Percentiles rank a stretch among this genome's conserved stretches.
These are phyloP conservation scores for Umbelopsis ramanniana DNA, from an alignment of 192 early-diverging fungal species.

Conservation along the genomic window DNA sequence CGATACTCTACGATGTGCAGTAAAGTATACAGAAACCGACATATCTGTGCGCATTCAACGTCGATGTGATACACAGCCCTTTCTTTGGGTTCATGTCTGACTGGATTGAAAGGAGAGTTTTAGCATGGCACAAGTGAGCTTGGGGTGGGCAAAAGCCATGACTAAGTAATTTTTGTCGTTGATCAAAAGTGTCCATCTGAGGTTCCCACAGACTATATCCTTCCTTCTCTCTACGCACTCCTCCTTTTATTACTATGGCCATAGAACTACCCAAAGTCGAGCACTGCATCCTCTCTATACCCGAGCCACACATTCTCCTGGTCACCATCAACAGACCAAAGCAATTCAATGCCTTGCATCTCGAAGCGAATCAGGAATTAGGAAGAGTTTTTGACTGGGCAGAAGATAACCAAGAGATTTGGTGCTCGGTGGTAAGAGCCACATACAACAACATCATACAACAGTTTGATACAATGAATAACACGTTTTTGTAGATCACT, in stretches of 20 bases:
- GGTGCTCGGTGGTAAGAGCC: slow-evolving; percentile 37
- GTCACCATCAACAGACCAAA: slow-evolving; percentile 45
- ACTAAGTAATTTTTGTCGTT: slow-evolving; percentile 6
- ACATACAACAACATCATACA: background rate
- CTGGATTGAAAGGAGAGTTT: background rate
- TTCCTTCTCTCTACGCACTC: background rate
- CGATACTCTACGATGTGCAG: too few relatives aligned
- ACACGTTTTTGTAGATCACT: slow-evolving; percentile 28
- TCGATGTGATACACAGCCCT: too few relatives aligned
- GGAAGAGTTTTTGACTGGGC: slow-evolving; percentile 39
- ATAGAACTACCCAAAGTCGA: slow-evolving; percentile 29
- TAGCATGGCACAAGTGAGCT: background rate
- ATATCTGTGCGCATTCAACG: too few relatives aligned
- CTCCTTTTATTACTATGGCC: background rate
- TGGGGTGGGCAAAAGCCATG: background rate
- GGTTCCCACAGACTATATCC: slow-evolving; percentile 3
- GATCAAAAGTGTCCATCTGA: slow-evolving; percentile 6
- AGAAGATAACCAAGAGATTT: slow-evolving; percentile 33
- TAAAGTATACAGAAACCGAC: too few relatives aligned
- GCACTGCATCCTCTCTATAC: slow-evolving; percentile 26
- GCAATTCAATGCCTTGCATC: slow-evolving; percentile 36
- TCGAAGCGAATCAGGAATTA: slow-evolving; percentile 35
- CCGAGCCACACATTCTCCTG: slow-evolving; percentile 32
- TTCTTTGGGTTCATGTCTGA: background rate
- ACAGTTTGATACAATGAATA: background rate